Evolutionary conservation across 345 rosid species (phyloP).

Genomic region (Dipteronia dyeriana): DNA sequence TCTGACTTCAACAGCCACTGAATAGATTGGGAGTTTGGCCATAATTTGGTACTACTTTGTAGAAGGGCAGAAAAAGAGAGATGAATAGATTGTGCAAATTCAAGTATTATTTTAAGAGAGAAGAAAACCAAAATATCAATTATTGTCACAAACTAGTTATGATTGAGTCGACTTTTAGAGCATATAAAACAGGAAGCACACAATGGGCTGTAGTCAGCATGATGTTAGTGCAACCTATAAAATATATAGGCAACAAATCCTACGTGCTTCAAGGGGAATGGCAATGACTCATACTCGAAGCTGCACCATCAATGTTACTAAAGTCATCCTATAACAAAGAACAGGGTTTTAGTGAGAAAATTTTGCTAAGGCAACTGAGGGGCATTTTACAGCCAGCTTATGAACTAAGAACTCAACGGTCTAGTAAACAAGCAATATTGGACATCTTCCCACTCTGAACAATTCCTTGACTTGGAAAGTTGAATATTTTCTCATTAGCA

Average conservation of each 20-base stretch:
- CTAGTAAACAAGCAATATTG: background rate
- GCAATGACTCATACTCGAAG: background rate
- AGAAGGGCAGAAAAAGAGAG: background rate
- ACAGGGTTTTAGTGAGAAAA: background rate
- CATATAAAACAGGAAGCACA: background rate
- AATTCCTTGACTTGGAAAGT: background rate
- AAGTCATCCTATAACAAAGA: background rate
- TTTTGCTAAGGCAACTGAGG: background rate
- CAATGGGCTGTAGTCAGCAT: background rate
- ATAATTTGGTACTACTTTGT: background rate
- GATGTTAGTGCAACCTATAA: background rate
- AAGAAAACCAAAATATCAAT: background rate
- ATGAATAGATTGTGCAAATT: background rate
- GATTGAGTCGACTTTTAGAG: background rate
- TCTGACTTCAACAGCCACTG: constrained; percentile 1
- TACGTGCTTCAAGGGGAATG: background rate
- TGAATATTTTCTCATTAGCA: background rate
- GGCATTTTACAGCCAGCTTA: background rate
- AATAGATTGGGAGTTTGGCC: background rate
- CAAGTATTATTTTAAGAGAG: background rate
- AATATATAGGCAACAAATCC: background rate
- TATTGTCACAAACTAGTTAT: background rate
- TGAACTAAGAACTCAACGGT: background rate
- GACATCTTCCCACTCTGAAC: background rate
- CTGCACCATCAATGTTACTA: background rate